phyloP scores from a whole-genome alignment of 371 early-diverging fungal genomes.

The Dichotomocladium elegans region DNA sequence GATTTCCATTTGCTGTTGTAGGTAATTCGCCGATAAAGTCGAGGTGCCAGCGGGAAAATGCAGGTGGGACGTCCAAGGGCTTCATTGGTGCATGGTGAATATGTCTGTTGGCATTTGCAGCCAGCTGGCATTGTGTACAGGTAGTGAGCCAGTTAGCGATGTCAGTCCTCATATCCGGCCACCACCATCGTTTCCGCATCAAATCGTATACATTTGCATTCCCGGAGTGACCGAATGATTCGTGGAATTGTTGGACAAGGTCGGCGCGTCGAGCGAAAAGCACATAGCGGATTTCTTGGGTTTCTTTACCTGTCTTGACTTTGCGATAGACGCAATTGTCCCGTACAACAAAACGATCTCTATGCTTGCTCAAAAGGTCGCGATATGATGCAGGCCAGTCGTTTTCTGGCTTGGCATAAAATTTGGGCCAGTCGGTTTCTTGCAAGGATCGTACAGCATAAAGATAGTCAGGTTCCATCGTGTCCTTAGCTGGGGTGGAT shows the following conservation, averaged over 20 bases:
- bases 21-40: constrained; percentile 24
- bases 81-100: constrained; percentile 10
- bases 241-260: constrained; percentile 14
- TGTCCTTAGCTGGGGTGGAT: neutral
- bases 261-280: constrained; percentile 3
- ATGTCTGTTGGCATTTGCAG: neutral
- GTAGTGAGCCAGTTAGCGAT: constrained; percentile 6
- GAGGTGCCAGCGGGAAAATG: constrained; percentile 21
- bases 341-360: neutral
- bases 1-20: constrained; percentile 8
- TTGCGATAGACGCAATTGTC: neutral
- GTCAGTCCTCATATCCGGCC: constrained; percentile 17
- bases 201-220: constrained; percentile 7
- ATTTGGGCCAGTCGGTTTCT: constrained; percentile 4
- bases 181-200: constrained; percentile 20
- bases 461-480: constrained; percentile 3
- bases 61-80: neutral
- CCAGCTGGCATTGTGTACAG: constrained; percentile 24
- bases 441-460: neutral
- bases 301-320: neutral
- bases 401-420: neutral
- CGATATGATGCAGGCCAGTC: neutral
- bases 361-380: neutral
- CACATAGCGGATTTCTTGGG: constrained; percentile 1
- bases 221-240: constrained; percentile 20